These are phyloP conservation scores for Alternaria arborescens DNA, from an alignment of 2,329 filamentous ascomycete genomes.

Conservation along the genomic window DNA sequence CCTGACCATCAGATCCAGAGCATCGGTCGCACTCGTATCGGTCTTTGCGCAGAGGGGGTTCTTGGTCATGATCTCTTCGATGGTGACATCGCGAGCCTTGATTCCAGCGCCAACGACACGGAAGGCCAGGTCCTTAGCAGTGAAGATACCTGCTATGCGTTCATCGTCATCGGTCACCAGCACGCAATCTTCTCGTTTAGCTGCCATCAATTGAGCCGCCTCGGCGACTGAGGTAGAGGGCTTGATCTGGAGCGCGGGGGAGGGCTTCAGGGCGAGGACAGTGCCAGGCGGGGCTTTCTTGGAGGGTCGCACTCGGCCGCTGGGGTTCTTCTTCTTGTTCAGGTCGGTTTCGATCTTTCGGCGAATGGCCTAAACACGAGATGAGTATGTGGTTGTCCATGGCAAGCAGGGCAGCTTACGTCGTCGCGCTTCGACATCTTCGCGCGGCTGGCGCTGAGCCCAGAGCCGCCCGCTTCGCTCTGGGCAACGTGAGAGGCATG, in stretches of 20 bases:
- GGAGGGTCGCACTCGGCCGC: slow-evolving; percentile 79
- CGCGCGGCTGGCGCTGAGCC: slow-evolving; percentile 90
- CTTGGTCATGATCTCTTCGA: slow-evolving; percentile 99
- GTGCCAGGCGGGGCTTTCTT: slow-evolving; percentile 96
- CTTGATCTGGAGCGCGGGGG: slow-evolving; percentile 96
- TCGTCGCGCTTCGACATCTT: slow-evolving; percentile 99
- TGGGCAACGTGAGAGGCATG: slow-evolving; percentile 55
- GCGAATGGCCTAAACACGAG: slow-evolving; percentile 78
- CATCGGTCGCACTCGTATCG: slow-evolving; percentile 97
- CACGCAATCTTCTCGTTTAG: slow-evolving; percentile 97
- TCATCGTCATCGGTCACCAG: slow-evolving; percentile 98
- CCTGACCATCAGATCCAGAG: slow-evolving; percentile 95
- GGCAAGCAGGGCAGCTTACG: slow-evolving; percentile 65
- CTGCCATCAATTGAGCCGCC: slow-evolving; percentile 97
- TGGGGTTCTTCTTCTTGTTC: slow-evolving; percentile 92
- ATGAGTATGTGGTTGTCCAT: slow-evolving; percentile 13
- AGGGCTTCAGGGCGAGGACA: slow-evolving; percentile 93
- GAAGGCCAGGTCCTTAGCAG: slow-evolving; percentile 97
- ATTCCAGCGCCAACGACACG: slow-evolving; percentile 90
- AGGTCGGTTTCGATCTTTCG: slow-evolving; percentile 96
- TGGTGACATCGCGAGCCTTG: slow-evolving; percentile 88
- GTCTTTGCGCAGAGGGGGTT: slow-evolving; percentile 97
- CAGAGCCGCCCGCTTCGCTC: slow-evolving; percentile 69
- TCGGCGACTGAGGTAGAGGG: slow-evolving; percentile 92
- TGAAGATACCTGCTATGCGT: slow-evolving; percentile 97